These are phyloP conservation scores for Papiliotrema flavescens DNA, from an alignment of 1,284 basidiomycete species.

Conservation along the genomic window DNA sequence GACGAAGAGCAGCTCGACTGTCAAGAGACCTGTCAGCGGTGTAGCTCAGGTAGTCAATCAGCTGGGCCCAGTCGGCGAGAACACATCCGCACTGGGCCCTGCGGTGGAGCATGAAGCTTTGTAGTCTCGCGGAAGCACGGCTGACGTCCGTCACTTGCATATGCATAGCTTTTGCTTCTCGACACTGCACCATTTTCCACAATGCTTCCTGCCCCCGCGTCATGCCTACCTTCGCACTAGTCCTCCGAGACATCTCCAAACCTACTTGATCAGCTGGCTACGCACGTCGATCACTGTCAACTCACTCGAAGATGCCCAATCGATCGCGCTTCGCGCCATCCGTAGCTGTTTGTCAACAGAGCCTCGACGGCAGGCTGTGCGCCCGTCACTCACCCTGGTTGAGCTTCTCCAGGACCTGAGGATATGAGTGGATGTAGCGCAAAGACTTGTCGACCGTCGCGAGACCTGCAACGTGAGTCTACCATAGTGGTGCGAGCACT, in stretches of 20 bases:
- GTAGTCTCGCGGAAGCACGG: too few species aligned
- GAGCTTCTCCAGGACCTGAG: conserved; percentile 64
- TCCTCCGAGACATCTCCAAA: conserved; percentile 31
- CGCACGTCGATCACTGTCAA: not conserved
- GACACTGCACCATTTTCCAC: too few species aligned
- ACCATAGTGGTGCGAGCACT: not conserved
- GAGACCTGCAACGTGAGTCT: conserved; percentile 52
- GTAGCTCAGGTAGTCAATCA: too few species aligned
- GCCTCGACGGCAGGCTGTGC: not conserved
- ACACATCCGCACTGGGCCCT: too few species aligned
- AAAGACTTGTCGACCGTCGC: conserved; percentile 75
- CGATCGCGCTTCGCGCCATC: conserved; percentile 69
- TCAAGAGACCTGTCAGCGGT: too few species aligned
- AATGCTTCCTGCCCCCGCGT: not conserved
- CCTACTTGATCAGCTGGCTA: not conserved
- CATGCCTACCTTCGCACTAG: not conserved
- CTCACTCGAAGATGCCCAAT: conserved; percentile 71
- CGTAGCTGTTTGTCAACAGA: conserved; percentile 47
- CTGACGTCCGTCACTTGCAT: too few species aligned
- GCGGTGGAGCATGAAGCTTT: too few species aligned
- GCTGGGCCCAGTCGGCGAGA: too few species aligned
- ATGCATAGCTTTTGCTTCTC: too few species aligned
- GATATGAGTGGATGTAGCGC: conserved; percentile 68
- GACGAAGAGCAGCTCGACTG: too few species aligned
- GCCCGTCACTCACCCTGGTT: conserved; percentile 48